These are phyloP conservation scores for Pachysolen tannophilus DNA, from an alignment of 805 yeast genomes.

Conservation along the genomic window DNA sequence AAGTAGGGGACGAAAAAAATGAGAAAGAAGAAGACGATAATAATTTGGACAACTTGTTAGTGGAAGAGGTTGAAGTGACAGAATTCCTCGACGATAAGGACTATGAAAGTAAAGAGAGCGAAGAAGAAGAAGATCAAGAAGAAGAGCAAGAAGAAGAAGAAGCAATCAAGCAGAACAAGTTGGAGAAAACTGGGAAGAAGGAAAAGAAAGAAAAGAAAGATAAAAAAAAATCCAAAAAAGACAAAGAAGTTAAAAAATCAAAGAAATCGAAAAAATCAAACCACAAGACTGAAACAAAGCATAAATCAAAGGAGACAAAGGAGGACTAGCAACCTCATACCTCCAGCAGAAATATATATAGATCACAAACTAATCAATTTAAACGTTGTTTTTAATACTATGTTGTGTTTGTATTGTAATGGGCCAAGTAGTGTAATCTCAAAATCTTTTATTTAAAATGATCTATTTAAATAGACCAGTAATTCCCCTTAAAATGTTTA, in stretches of 20 bases:
- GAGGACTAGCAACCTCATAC: too few species aligned
- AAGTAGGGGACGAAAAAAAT: constrained; percentile 9
- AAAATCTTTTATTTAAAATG: too few species aligned
- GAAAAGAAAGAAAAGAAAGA: constrained; percentile 11
- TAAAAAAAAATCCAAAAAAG: constrained; percentile 12
- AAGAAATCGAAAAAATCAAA: constrained; percentile 11
- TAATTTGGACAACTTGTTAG: constrained; percentile 22
- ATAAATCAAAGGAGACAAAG: too few species aligned
- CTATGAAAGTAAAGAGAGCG: constrained; percentile 12
- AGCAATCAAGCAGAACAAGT: constrained; percentile 8
- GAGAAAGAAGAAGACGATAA: constrained; percentile 6
- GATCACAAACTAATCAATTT: too few species aligned
- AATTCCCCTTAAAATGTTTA: too few species aligned
- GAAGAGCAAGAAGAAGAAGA: constrained; percentile 3
- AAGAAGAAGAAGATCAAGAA: constrained; percentile 8
- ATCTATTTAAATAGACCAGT: too few species aligned
- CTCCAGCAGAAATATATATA: too few species aligned
- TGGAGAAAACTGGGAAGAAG: constrained; percentile 8
- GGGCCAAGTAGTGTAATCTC: too few species aligned
- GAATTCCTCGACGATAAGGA: constrained; percentile 24
- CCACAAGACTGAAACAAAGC: too few species aligned
- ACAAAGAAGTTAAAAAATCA: constrained; percentile 12
- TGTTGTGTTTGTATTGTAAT: too few species aligned
- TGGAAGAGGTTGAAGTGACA: constrained; percentile 35
- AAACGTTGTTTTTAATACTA: too few species aligned